Evolutionary conservation across 1,284 basidiomycete genomes (phyloP).

Genomic region (Melampsora americana): DNA sequence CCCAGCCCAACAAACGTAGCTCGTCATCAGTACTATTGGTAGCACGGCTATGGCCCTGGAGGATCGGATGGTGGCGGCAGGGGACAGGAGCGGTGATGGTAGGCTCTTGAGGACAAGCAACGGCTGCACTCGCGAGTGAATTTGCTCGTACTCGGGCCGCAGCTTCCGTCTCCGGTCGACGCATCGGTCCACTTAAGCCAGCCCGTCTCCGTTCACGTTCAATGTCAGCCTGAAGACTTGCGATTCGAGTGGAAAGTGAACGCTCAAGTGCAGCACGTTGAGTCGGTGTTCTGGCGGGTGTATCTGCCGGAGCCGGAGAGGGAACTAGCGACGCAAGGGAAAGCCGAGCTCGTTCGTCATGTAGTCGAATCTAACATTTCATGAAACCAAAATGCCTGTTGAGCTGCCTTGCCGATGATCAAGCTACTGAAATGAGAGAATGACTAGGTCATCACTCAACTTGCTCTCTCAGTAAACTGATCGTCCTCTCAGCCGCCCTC

Average conservation of each 20-base stretch:
- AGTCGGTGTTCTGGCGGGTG: constrained; percentile 30
- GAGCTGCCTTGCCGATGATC: not conserved
- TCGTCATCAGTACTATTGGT: not conserved
- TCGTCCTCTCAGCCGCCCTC: constrained; percentile 31
- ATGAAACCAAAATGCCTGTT: not conserved
- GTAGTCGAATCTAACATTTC: constrained; percentile 22
- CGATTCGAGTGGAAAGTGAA: constrained; percentile 29
- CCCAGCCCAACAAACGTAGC: not conserved
- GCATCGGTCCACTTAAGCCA: constrained; percentile 11
- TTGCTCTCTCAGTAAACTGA: constrained; percentile 37
- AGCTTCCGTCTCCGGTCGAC: constrained; percentile 35
- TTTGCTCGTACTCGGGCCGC: not conserved
- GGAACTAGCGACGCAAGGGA: constrained; percentile 25
- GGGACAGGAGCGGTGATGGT: not conserved
- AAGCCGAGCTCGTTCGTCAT: constrained; percentile 30
- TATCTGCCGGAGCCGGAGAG: constrained; percentile 18
- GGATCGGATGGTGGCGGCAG: too few species aligned
- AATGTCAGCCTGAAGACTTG: constrained; percentile 32
- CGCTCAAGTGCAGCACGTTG: constrained; percentile 34
- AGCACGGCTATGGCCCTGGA: not conserved
- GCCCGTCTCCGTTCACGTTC: constrained; percentile 28
- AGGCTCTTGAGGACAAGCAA: constrained; percentile 1
- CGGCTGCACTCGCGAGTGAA: not conserved
- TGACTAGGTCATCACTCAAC: constrained; percentile 6
- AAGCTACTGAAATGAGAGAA: not conserved